Base-by-base conservation (phyloP, 1,139 yeast genomes). In the Kodamaea anthophila region DNA sequence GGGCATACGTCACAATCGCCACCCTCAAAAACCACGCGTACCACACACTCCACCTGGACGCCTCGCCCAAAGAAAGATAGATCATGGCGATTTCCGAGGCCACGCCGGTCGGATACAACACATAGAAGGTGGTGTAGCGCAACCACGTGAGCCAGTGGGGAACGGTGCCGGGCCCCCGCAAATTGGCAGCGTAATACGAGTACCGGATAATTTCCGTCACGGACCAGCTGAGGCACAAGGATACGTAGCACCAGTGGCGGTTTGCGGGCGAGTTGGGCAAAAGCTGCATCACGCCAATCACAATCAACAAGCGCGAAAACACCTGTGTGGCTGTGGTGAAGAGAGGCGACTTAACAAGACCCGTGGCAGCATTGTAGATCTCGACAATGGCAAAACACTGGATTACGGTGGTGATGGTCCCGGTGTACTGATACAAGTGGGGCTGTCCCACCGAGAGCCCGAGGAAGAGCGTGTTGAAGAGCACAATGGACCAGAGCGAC, bases 61-160 rank as follows among this genome's bases (percentile, higher is more conserved):
- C 31, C 31, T 72, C 74, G 21, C 65, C 71, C 29, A 86, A 64
- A 0, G 94, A 77, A 37, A 77, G 59, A 54, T 75, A 77, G 38
- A 86, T 70, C 59, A 87, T 74, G 30, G 66, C 49, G 41, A 85
- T 67, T 53, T 91, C 99, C 37, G 93, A 77, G 4, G 83, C 74
- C 11, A 91, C 96, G 5, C 98, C 98, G 20, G 84, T 58, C 14
- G 98, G 98, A 49, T 91, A 91, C 44, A 91, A 66, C 2, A 86
- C 74, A 45, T 74, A 73, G 56, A 91, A 91, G 16, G 88, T 65
- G 39, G 84, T 81, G 64, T 88, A 91, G 50, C 99, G 73, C 43
- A 86, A 60, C 71, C 81, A 74, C 15, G 78, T 72, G 41, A 91
- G 65, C 51, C 70, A 52, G 28, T 55, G 51, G 7, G 93, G 86